Evolutionary conservation across 495 filamentous ascomycete species (phyloP).

Genomic region (Friedmanniomyces endolithicus): DNA sequence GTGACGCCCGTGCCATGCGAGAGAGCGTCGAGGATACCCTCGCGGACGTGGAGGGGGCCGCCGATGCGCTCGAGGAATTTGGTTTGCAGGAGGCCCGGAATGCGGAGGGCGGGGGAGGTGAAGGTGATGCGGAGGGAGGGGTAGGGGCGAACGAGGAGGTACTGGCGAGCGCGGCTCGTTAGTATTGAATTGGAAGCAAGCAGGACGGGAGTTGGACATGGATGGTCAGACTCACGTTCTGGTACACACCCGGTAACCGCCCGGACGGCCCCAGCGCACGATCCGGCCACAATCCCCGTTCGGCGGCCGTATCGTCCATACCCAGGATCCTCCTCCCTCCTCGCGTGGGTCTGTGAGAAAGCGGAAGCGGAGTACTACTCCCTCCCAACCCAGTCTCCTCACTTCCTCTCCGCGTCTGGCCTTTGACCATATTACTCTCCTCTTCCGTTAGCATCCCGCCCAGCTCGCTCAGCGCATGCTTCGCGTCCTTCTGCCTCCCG

Average conservation of each 20-base stretch:
- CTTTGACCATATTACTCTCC: slow-evolving; percentile 21
- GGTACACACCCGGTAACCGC: slow-evolving; percentile 32
- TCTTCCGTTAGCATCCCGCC: slow-evolving; percentile 29
- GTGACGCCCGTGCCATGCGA: slow-evolving; percentile 28
- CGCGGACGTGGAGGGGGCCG: slow-evolving; percentile 27
- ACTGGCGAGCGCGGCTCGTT: slow-evolving; percentile 15
- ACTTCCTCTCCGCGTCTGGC: neutral
- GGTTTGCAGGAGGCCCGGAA: slow-evolving; percentile 30
- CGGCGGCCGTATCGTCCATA: slow-evolving; percentile 24
- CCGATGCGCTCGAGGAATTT: slow-evolving; percentile 30
- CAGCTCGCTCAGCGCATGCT: slow-evolving; percentile 22
- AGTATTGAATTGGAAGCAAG: no score
- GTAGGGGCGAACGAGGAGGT: slow-evolving; percentile 31
- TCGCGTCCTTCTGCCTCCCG: slow-evolving; percentile 7
- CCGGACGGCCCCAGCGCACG: slow-evolving; percentile 25
- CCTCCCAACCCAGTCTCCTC: slow-evolving; percentile 3
- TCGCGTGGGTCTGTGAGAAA: neutral
- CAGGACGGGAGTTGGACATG: neutral
- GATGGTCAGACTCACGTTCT: slow-evolving; percentile 23
- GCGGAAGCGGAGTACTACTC: slow-evolving; percentile 1
- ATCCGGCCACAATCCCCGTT: slow-evolving; percentile 21
- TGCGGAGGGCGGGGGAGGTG: slow-evolving; percentile 30
- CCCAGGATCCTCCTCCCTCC: slow-evolving; percentile 18
- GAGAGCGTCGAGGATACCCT: slow-evolving; percentile 27
- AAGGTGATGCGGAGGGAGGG: slow-evolving; percentile 34